Percentiles rank a stretch among this genome's conserved stretches.
These are phyloP conservation scores for Rhizopus delemar DNA, from an alignment of 371 early-diverging fungal species.

Conservation along the genomic window DNA sequence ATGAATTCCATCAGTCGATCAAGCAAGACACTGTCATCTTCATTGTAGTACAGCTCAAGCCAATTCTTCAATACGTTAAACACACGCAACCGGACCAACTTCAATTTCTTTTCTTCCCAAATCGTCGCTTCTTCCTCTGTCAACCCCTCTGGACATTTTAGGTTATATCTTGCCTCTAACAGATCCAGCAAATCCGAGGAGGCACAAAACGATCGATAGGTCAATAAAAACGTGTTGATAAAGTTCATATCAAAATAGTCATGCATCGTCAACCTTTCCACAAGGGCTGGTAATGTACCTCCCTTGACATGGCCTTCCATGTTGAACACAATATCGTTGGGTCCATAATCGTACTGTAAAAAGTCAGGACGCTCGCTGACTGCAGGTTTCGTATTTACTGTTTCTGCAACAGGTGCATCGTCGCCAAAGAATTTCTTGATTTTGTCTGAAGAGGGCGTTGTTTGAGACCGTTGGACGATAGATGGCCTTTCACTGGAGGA, in stretches of 20 bases:
- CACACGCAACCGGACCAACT: constrained; percentile 81
- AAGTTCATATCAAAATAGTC: constrained; percentile 73
- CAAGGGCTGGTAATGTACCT: constrained; percentile 79
- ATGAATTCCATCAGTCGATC: constrained; percentile 77
- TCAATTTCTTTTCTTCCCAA: constrained; percentile 85
- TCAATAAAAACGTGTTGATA: constrained; percentile 82
- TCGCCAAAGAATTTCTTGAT: constrained; percentile 67
- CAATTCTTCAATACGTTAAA: constrained; percentile 87
- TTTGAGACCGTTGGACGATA: constrained; percentile 47
- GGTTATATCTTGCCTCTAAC: constrained; percentile 70
- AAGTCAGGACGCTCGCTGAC: constrained; percentile 44
- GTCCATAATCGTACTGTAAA: constrained; percentile 72
- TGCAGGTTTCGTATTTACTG: constrained; percentile 11
- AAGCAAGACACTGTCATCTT: constrained; percentile 61
- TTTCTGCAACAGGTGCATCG: constrained; percentile 34
- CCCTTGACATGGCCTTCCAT: constrained; percentile 86
- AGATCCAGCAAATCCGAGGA: constrained; percentile 69
- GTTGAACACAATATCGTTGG: constrained; percentile 76
- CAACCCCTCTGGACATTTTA: constrained; percentile 70
- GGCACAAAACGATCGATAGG: constrained; percentile 82
- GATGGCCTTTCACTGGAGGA: background rate
- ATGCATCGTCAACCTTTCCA: constrained; percentile 86
- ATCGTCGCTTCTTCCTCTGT: constrained; percentile 59
- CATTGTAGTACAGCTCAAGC: constrained; percentile 84
- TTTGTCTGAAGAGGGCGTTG: constrained; percentile 49